phyloP scores from a whole-genome alignment of 2,329 filamentous ascomycete genomes.

The Botrytis porri region DNA sequence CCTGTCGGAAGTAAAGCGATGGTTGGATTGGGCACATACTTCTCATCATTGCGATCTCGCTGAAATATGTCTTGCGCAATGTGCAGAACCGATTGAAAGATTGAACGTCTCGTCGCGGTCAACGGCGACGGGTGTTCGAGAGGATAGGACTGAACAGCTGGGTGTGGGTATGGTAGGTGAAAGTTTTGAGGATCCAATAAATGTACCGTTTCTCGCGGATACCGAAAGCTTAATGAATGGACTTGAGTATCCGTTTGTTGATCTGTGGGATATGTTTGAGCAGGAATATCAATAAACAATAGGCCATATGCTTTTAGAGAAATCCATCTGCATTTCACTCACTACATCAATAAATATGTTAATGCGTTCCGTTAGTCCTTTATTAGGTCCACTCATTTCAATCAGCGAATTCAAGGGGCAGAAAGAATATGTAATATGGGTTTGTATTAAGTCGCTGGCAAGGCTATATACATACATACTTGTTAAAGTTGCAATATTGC shows the following conservation, averaged over 20 bases:
- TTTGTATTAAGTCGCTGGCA: not conserved
- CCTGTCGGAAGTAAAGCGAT: constrained; percentile 19
- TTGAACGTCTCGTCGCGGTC: not conserved
- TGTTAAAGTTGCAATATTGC: not conserved
- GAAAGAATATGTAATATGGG: not conserved
- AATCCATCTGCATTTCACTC: not conserved
- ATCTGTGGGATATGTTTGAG: constrained; percentile 7
- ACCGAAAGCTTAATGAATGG: not conserved
- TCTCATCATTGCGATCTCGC: constrained; percentile 30
- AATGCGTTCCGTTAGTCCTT: not conserved
- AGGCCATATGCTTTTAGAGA: not conserved
- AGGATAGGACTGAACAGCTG: no score
- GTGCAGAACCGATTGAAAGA: constrained; percentile 27
- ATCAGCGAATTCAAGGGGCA: not conserved
- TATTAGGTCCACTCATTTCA: not conserved
- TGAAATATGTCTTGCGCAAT: constrained; percentile 38
- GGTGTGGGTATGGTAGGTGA: not conserved
- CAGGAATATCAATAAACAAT: not conserved
- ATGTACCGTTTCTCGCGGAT: not conserved
- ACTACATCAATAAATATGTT: not conserved
- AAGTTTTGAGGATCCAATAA: not conserved
- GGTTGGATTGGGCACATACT: constrained; percentile 30
- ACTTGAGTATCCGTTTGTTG: constrained; percentile 12
- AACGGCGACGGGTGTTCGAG: no score
- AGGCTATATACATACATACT: not conserved